Base-by-base conservation (phyloP, 768 basidiomycete species). In the Hericium alpestre region DNA sequence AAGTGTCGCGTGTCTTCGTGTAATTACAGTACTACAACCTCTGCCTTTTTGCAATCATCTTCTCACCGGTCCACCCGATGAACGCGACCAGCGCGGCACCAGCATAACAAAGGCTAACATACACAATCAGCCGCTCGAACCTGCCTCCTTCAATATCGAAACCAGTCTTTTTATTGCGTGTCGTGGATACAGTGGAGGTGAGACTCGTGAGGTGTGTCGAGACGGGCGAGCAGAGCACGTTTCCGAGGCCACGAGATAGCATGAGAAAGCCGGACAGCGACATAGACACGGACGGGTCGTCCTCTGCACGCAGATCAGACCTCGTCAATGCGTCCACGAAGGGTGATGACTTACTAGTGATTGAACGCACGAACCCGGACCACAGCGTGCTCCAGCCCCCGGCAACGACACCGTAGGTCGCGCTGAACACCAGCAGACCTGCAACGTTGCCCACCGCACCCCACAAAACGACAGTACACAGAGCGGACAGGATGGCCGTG, bases 371-470 rank as follows among this genome's bases (percentile, higher is more conserved):
- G 54, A 70, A 71, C 6, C 65, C 67, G 16, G 62, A 65, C 69
- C 69, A 72, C 15, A 70, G 54, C 40, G 61, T 69, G 10, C 62
- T 62, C 69, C 69, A 72, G 3, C 70, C 68, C 8, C 68, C 67
- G 18, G 70, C 70, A 10, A 70, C 46, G 37, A 59, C 57, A 11
- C 70, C 70, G 56, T 72, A 71, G 10, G 56, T 61, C 12, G 68
- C 54, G 43, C 67, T 63, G 50, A 66, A 72, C 4, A 59, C 47
- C 8, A 70, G 51, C 3, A 72, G 58, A 11, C 67, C 68, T 11
- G 65, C 62, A 5, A 67, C 55, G 23, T 58, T 58, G 25, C 66
- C 64, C 3, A 66, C 37, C 1, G 66, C 56, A 20, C 70, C 70
- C 70, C 69, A 72, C 10, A 71, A 54, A 13, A 70, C 58, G 60